Percentiles rank a stretch among this genome's conserved stretches.
phyloP scores from a whole-genome alignment of 2,329 filamentous ascomycete genomes.

The Cytospora leucostoma region DNA sequence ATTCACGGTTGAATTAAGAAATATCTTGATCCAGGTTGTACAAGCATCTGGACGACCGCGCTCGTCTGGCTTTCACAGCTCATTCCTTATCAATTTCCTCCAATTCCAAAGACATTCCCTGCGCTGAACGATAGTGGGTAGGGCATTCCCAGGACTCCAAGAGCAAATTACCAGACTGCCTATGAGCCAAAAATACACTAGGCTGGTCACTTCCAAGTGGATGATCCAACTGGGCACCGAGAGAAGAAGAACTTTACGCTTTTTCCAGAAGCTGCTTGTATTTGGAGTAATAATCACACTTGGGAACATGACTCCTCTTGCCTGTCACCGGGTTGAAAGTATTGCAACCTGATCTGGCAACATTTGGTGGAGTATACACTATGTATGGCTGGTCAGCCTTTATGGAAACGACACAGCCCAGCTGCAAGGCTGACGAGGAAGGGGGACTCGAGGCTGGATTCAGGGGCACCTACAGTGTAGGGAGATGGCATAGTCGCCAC shows the following conservation, averaged over 20 bases:
- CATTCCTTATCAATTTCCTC: too few species aligned
- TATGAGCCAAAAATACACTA: not conserved
- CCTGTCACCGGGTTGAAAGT: slow-evolving; percentile 80
- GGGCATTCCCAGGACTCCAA: slow-evolving; percentile 2
- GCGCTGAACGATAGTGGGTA: too few species aligned
- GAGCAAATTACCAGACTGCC: not conserved
- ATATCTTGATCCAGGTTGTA: too few species aligned
- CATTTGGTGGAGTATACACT: slow-evolving; percentile 88
- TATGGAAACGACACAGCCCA: slow-evolving; percentile 8
- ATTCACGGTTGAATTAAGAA: too few species aligned
- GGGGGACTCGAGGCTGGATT: slow-evolving; percentile 23
- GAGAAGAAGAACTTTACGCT: slow-evolving; percentile 5
- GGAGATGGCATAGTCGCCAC: slow-evolving; percentile 77
- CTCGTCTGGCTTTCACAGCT: too few species aligned
- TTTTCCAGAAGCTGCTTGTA: slow-evolving; percentile 54
- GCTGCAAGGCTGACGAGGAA: slow-evolving; percentile 15
- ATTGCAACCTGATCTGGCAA: slow-evolving; percentile 77
- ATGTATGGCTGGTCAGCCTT: slow-evolving; percentile 35
- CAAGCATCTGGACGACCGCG: too few species aligned
- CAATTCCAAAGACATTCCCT: too few species aligned
- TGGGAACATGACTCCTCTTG: slow-evolving; percentile 68
- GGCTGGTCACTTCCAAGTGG: slow-evolving; percentile 18
- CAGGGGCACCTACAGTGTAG: slow-evolving; percentile 63
- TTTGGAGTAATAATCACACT: slow-evolving; percentile 71
- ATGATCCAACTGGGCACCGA: not conserved